phyloP scores from a whole-genome alignment of 352 stramenopile genomes.

The Globisporangium nagaii region DNA sequence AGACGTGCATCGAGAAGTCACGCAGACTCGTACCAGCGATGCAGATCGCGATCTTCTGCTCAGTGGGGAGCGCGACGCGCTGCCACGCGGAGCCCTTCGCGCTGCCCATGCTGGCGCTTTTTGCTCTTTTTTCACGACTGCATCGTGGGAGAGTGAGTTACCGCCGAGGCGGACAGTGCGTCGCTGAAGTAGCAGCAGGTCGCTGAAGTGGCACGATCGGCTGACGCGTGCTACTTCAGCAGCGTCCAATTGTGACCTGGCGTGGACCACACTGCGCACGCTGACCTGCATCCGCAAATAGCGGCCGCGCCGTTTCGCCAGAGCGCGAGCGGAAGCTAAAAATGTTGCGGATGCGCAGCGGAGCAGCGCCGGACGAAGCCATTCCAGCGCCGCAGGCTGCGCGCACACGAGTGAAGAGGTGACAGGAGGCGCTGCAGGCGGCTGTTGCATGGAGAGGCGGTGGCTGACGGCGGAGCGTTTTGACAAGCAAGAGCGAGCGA shows the following conservation, averaged over 20 bases:
- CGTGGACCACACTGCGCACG: not conserved
- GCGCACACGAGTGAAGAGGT: no score
- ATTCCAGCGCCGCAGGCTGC: not conserved
- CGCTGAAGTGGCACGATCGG: not conserved
- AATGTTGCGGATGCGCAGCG: no score
- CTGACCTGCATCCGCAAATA: not conserved
- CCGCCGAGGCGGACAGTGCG: no score
- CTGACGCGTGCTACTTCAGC: not conserved
- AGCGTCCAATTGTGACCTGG: not conserved
- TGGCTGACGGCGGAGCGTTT: not conserved
- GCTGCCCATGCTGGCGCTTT: conserved; percentile 2
- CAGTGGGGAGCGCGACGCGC: conserved; percentile 15
- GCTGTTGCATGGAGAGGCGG: conserved; percentile 6
- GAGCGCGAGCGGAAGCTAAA: not conserved
- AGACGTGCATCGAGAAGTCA: no score
- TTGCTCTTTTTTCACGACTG: not conserved
- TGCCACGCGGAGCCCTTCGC: not conserved
- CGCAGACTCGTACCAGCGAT: conserved; percentile 35
- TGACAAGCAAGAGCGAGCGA: conserved; percentile 5
- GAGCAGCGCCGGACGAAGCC: no score
- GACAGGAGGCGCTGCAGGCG: not conserved
- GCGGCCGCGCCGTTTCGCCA: not conserved
- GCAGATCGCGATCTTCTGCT: conserved; percentile 59
- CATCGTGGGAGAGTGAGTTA: not conserved
- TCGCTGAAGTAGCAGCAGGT: no score